Base-by-base conservation (phyloP, 2,329 filamentous ascomycete genomes). In the Lecanicillium sp. region DNA sequence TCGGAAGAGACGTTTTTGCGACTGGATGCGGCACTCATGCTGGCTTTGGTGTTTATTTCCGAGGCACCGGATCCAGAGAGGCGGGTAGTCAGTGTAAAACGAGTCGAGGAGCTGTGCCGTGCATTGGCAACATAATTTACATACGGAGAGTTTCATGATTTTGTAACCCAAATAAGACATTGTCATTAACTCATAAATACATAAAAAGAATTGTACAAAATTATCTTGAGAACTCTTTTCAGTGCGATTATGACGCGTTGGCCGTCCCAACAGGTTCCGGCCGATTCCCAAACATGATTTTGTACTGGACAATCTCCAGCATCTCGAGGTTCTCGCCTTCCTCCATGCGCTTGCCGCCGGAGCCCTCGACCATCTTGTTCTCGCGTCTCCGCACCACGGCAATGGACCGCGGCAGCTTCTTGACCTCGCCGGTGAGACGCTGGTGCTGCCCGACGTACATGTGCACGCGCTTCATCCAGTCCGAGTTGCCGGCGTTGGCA, bases 381-480 rank as follows among this genome's bases (percentile, higher is more conserved):
- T 52, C 55, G 41, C 70, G 71, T 51, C 74, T 77, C 46, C 79
- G 73, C 17, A 97, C 70, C n/a, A 97, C 69, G 4, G 83, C 92
- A 48, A 96, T 57, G 3, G 89, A 81, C 53, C 77, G 84, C 5
- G 75, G 74, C 36, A 97, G 64, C 62, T 88, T 94, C 70, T 88
- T 94, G 35, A 94, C 80, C 60, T 97, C 88, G 4, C 92, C 92
- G 1, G 80, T 85, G 55, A 97, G 74, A 44, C 89, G 75, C 64
- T 97, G 92, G 57, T 96, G 84, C 54, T 82, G 77, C 5, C 90
- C 92, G 4, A 97, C 76, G 56, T 90, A 95, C 35, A 97, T 66
- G 55, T 94, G 86, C 19, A 90, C 87, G 27, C 78, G 74, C 62
- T 88, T 94, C 85, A 90, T 94, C 89, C 89, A 96, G 9, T 74